Conservation (phyloP, 768 basidiomycete species). For the Suillus cothurnatus region DNA sequence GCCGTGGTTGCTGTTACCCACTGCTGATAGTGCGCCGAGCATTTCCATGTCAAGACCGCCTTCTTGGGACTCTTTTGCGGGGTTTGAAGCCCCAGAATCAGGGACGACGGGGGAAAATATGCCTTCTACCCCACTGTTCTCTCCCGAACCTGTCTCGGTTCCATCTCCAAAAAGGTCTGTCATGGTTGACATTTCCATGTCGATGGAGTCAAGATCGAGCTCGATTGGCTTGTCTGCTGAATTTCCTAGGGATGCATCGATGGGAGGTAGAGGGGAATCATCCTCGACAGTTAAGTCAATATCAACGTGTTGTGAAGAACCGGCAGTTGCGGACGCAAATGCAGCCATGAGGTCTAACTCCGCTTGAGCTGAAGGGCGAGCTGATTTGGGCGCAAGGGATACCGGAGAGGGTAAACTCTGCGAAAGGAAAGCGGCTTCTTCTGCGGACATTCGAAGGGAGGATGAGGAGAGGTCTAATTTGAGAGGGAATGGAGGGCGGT, state of each 20-base stretch:
- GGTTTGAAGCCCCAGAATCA: constrained; percentile 22
- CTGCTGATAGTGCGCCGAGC: constrained; percentile 36
- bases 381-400: constrained; percentile 79
- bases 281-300: constrained; percentile 63
- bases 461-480: constrained; percentile 83
- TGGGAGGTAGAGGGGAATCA: constrained; percentile 26
- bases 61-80: constrained; percentile 20
- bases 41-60: constrained; percentile 36
- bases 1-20: constrained; percentile 19
- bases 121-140: constrained; percentile 43
- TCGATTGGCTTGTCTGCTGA: constrained; percentile 84
- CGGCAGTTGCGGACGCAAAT: constrained; percentile 43
- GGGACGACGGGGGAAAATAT: constrained; percentile 52
- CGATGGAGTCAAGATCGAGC: constrained; percentile 69
- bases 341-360: constrained; percentile 69
- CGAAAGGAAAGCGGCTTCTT: constrained; percentile 58
- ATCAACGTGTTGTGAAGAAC: constrained; percentile 38
- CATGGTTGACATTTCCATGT: constrained; percentile 57
- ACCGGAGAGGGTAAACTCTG: constrained; percentile 73
- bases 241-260: constrained; percentile 48
- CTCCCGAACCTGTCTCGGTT: constrained; percentile 37
- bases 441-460: constrained; percentile 63
- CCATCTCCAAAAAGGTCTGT: constrained; percentile 58
- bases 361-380: constrained; percentile 57
- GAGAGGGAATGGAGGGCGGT: constrained; percentile 66